A percentile compares a stretch with the other conserved stretches of the same genome.
Evolutionary conservation across 2,329 filamentous ascomycete species (phyloP).

Genomic region (Plectosphaerella sp.): DNA sequence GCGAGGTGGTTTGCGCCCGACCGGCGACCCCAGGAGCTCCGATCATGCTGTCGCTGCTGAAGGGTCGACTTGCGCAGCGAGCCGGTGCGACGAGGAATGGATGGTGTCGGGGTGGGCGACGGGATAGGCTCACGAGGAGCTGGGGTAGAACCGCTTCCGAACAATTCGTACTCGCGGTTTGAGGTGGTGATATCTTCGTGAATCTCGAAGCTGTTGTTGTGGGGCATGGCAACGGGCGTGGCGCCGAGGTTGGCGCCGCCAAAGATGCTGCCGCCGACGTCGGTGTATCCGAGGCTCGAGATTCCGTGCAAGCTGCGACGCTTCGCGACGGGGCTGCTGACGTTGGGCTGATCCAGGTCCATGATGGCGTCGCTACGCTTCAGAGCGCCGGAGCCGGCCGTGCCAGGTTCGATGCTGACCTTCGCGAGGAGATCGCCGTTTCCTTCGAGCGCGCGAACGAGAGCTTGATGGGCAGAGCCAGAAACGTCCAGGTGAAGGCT

Average conservation of each 20-base stretch:
- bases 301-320: conserved; percentile 80
- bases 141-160: conserved; percentile 23
- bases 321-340: conserved; percentile 86
- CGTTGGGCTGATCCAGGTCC: conserved; percentile 73
- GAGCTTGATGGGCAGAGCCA: conserved; percentile 44
- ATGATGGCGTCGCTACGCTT: conserved; percentile 90
- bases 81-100: conserved; percentile 64
- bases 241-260: conserved; percentile 40
- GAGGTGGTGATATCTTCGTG: conserved; percentile 25
- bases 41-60: conserved; percentile 74
- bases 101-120: conserved; percentile 43
- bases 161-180: conserved; percentile 50
- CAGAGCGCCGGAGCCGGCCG: conserved; percentile 70
- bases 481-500: conserved; percentile 55
- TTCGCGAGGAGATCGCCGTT: conserved; percentile 14
- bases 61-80: conserved; percentile 83
- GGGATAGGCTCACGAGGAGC: conserved; percentile 33
- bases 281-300: conserved; percentile 46
- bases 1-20: conserved; percentile 53
- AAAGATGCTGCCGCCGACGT: conserved; percentile 64
- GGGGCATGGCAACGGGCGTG: conserved; percentile 24
- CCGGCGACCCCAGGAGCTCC: conserved; percentile 58
- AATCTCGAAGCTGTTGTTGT: conserved; percentile 38
- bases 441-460: conserved; percentile 47
- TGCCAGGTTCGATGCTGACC: conserved; percentile 40